Evolutionary conservation across 164 flowering plant species (phyloP).

Genomic region (Pachysandra terminalis): DNA sequence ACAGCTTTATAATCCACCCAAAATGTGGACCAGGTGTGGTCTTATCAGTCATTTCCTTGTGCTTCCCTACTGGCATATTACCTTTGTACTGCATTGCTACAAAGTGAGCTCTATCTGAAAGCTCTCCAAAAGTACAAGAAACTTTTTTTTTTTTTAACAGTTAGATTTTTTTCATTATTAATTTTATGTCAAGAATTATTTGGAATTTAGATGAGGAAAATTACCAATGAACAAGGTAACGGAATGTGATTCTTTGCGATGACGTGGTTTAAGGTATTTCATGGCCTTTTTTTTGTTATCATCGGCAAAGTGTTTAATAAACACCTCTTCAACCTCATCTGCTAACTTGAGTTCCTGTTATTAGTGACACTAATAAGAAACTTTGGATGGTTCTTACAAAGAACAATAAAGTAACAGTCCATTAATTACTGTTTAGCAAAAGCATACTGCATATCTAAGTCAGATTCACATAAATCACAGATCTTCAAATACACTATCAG

Average conservation of each 20-base stretch:
- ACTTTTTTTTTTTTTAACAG: neutral
- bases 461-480: constrained; percentile 7
- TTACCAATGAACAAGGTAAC: constrained; percentile 91
- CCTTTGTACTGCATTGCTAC: neutral
- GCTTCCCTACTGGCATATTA: constrained; percentile 21
- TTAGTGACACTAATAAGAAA: constrained; percentile 21
- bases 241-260: constrained; percentile 76
- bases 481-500: constrained; percentile 23
- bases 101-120: no score
- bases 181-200: no score
- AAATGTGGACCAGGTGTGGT: constrained; percentile 22
- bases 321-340: constrained; percentile 88
- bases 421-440: no score
- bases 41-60: constrained; percentile 19
- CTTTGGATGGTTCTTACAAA: neutral
- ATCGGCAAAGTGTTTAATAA: constrained; percentile 66
- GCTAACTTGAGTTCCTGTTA: constrained; percentile 67
- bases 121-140: neutral
- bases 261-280: constrained; percentile 85
- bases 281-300: constrained; percentile 75
- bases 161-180: no score
- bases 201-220: constrained; percentile 12
- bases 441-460: constrained; percentile 24
- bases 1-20: constrained; percentile 26
- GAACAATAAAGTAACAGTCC: neutral